Evolutionary conservation across 1,284 basidiomycete genomes (phyloP), one percentile per base, ranked within the genome.

Genomic region (Pyrrhoderma noxium): DNA sequence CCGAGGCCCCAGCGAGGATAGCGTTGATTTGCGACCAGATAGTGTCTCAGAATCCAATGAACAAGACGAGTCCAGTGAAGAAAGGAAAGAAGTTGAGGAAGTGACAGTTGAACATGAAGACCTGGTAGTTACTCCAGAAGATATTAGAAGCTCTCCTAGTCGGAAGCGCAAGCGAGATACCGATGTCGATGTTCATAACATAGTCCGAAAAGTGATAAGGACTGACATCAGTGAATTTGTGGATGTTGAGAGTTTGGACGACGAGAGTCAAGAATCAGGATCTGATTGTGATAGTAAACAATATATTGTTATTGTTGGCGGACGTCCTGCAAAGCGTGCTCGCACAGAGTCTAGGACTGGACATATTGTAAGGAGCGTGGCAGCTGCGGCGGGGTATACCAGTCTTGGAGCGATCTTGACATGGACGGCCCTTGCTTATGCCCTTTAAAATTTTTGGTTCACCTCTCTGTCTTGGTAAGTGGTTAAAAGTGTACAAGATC

Each of bases 361-460:
- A 13, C 27, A 23, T 36, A 35, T 41, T 42, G 46, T 36, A 14
- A 5, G 27, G 11, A 31, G 11, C 11, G 43, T 54, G 2, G 52
- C 48, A 5, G 21, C 47, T 11, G 47, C 47, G 16, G 52, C 52
- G 7, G 52, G 52, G 13, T 54, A 50, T 21, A 54, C 52, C n/a
- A 22, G 41, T 8, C 52, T 54, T 19, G 52, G 52, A 21, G 48
- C 48, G 16, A 40, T 39, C 3, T 35, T 54, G 7, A 35, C 52
- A 18, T 54, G 47, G 47, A 38, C 39, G 13, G 23, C 36, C 14
- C 45, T 54, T 35, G 52, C 52, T 2, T 54, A 54, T 42, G 47
- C 40, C 14, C 52, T 50, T 3, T 54, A 34, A 43, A 40, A 14
- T 11, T 31, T 31, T 5, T 5, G 11, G n/a, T n/a, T n/a, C n/a